These are phyloP conservation scores for Blastobotrys illinoisensis DNA, from an alignment of 1,139 yeast genomes.

Conservation along the genomic window DNA sequence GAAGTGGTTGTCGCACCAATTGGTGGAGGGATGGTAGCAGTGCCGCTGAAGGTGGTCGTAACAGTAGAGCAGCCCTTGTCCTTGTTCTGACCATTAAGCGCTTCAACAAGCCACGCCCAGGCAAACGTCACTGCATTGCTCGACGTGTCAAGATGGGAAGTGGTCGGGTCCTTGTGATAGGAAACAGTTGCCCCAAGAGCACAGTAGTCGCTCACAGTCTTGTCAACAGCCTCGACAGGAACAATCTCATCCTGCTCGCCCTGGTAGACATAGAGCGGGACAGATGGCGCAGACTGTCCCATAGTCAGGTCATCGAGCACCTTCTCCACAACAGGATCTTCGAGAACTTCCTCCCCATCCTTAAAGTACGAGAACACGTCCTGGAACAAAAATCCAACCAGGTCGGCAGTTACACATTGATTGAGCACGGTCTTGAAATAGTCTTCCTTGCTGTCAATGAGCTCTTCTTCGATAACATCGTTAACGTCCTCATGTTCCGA, in stretches of 20 bases:
- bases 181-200: slow-evolving; percentile 22
- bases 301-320: slow-evolving; percentile 14
- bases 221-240: slow-evolving; percentile 20
- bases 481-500: slow-evolving; percentile 25
- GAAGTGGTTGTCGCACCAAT: neutral
- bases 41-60: slow-evolving; percentile 4
- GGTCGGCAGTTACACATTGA: slow-evolving; percentile 18
- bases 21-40: neutral
- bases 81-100: slow-evolving; percentile 11
- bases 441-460: slow-evolving; percentile 12
- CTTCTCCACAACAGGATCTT: slow-evolving; percentile 2
- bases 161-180: slow-evolving; percentile 20
- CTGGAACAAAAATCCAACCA: slow-evolving; percentile 16
- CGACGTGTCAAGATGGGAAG: slow-evolving; percentile 17
- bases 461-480: slow-evolving; percentile 7
- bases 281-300: slow-evolving; percentile 20
- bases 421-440: slow-evolving; percentile 14
- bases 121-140: slow-evolving; percentile 16
- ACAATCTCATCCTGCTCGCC: slow-evolving; percentile 26
- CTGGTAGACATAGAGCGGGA: slow-evolving; percentile 25
- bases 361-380: slow-evolving; percentile 21
- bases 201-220: slow-evolving; percentile 23
- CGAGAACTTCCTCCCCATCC: slow-evolving; percentile 18
- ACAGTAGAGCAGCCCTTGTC: slow-evolving; percentile 8
- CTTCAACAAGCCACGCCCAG: slow-evolving; percentile 15